Evolutionary conservation across 257 asterid species (phyloP).

Genomic region (Anisodus tanguticus): DNA sequence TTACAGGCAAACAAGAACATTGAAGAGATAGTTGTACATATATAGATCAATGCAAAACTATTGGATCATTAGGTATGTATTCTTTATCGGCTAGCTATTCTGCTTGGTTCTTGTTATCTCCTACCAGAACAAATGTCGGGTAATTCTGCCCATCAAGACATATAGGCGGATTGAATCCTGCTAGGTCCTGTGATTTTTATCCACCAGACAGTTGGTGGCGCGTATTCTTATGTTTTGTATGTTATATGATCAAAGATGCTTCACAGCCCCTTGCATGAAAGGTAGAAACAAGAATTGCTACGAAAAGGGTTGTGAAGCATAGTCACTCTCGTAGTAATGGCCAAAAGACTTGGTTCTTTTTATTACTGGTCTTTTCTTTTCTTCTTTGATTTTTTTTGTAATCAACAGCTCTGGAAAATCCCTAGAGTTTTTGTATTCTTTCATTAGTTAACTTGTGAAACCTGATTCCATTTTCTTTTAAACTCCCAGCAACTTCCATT

Average conservation of each 20-base stretch:
- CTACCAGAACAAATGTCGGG: neutral
- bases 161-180: too few species aligned
- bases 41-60: neutral
- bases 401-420: neutral
- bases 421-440: neutral
- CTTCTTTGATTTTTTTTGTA: neutral
- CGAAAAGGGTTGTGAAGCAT: constrained; percentile 26
- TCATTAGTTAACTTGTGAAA: neutral
- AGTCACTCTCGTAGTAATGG: neutral
- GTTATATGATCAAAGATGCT: neutral
- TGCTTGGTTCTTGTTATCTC: neutral
- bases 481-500: too few species aligned
- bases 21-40: neutral
- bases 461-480: neutral
- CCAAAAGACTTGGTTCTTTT: neutral
- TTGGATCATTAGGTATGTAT: neutral
- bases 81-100: neutral
- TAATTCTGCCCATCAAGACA: too few species aligned
- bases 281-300: neutral
- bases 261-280: constrained; percentile 26
- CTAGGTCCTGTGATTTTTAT: too few species aligned
- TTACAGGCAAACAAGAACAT: neutral
- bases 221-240: neutral
- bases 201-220: too few species aligned
- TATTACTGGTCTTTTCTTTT: neutral